Evolutionary conservation across 495 filamentous ascomycete genomes (phyloP), one percentile per base, ranked within the genome.

Genomic region (Penicillium diatomitis): DNA sequence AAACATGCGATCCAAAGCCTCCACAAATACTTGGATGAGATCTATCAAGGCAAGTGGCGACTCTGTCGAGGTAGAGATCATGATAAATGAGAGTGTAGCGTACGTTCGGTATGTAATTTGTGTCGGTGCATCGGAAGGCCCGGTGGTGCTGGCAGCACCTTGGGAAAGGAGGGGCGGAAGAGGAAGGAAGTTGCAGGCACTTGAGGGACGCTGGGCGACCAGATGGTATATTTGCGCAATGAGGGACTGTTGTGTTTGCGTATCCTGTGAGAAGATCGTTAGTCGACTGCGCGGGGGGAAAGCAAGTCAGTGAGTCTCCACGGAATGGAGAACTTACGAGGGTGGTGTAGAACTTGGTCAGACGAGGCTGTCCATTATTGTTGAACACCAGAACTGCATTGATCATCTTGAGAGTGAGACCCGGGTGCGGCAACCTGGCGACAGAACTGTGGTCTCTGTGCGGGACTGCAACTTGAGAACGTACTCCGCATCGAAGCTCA

Each of bases 311-410:
- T 44, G 9, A 34, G 32, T 20, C 20, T 20, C 20, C 20, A 20
- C 0, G n/a, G 31, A 29, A 8, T 2, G 38, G 32, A 35, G 39
- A 40, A 65, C 76, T 41, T 67, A 96, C 92, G 44, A 99, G 85
- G 62, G 97, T 91, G 8, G 92, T 96, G 67, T 99, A 99, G 76
- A 99, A 99, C 61, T 96, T 97, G 51, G 91, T 97, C 50, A 99
- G 79, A 32, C 92, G 86, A 10, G 92, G 91, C 62, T 97, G 90
- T 51, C 92, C 92, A 50, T 87, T 86, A 67, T 96, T 95, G 65
- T 99, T 99, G 78, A 99, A 99, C 62, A 99, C 90, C 37, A 99
- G 78, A 44, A 99, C 88, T 33, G 92, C 92, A 78, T 96, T 99
- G 70, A 99, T 97, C 92, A 99, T 98, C 5, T 58, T 65, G 59